Conservation (phyloP, 345 rosid species). For the Gossypium stocksii region DNA sequence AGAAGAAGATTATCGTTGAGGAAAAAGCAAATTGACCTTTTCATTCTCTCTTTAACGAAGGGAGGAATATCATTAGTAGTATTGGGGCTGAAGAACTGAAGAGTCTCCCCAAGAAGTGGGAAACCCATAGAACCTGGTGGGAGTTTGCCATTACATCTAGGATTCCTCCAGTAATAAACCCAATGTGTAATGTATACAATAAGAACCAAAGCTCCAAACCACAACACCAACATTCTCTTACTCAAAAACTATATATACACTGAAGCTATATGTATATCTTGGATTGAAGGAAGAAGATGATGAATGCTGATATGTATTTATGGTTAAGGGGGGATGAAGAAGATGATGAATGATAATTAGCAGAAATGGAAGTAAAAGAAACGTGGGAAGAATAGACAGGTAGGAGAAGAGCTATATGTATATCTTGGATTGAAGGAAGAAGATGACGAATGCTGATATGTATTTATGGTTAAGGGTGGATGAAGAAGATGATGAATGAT, state of each 20-base stretch:
- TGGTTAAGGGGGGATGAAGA: background rate
- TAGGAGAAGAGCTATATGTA: conserved; percentile 28
- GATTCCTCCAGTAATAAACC: conserved; percentile 70
- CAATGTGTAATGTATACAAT: conserved; percentile 45
- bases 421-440: background rate
- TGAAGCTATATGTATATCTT: background rate
- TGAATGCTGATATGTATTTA: conserved; percentile 8
- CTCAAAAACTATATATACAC: background rate
- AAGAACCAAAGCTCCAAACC: conserved; percentile 41
- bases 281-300: background rate
- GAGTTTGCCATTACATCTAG: conserved; percentile 78
- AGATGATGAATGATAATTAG: conserved; percentile 11
- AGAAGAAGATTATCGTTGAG: background rate
- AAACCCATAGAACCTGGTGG: conserved; percentile 97
- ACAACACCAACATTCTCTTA: conserved; percentile 44
- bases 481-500: conserved; percentile 1
- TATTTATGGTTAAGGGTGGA: background rate
- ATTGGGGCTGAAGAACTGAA: conserved; percentile 68
- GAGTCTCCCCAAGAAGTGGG: conserved; percentile 79
- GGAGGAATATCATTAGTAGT: conserved; percentile 57
- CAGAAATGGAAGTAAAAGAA: conserved; percentile 28
- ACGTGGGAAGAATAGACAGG: conserved; percentile 41
- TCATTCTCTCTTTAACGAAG: conserved; percentile 62
- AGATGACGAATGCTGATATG: conserved; percentile 13
- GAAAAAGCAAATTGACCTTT: conserved; percentile 39